Evolutionary conservation across 352 stramenopile species (phyloP).

Genomic region (Pythium dissimile): DNA sequence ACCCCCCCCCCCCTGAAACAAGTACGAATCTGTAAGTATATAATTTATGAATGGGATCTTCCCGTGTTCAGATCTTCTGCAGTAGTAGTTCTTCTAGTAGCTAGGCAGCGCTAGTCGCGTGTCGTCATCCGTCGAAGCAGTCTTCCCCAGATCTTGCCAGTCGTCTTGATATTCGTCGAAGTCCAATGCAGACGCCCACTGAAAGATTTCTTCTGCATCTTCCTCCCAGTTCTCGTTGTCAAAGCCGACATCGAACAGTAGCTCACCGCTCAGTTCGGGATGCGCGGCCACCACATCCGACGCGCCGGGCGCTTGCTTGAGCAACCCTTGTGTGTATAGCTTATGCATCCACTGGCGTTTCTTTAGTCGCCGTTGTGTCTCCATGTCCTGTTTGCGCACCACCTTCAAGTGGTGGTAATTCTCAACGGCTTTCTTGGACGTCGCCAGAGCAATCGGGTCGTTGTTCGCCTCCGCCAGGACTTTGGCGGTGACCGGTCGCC

Average conservation of each 20-base stretch:
- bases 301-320: slow-evolving; percentile 22
- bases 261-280: slow-evolving; percentile 12
- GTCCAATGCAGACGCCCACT: slow-evolving; percentile 62
- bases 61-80: background rate
- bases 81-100: background rate
- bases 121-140: slow-evolving; percentile 37
- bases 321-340: slow-evolving; percentile 58
- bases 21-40: background rate
- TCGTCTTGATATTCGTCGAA: slow-evolving; percentile 73
- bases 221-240: slow-evolving; percentile 65
- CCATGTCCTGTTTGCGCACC: slow-evolving; percentile 50
- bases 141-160: slow-evolving; percentile 61
- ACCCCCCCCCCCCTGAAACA: too few species aligned
- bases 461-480: slow-evolving; percentile 56
- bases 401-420: slow-evolving; percentile 49
- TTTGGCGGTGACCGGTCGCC: slow-evolving; percentile 85
- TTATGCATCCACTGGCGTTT: slow-evolving; percentile 84
- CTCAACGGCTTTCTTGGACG: slow-evolving; percentile 26
- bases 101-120: slow-evolving; percentile 1
- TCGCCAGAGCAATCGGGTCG: slow-evolving; percentile 55
- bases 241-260: slow-evolving; percentile 63
- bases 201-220: slow-evolving; percentile 66
- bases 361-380: slow-evolving; percentile 48
- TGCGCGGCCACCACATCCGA: background rate
- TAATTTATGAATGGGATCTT: slow-evolving; percentile 1